These are phyloP conservation scores for Aspergillus glaucus DNA, from an alignment of 2,329 filamentous ascomycete species.

Conservation along the genomic window DNA sequence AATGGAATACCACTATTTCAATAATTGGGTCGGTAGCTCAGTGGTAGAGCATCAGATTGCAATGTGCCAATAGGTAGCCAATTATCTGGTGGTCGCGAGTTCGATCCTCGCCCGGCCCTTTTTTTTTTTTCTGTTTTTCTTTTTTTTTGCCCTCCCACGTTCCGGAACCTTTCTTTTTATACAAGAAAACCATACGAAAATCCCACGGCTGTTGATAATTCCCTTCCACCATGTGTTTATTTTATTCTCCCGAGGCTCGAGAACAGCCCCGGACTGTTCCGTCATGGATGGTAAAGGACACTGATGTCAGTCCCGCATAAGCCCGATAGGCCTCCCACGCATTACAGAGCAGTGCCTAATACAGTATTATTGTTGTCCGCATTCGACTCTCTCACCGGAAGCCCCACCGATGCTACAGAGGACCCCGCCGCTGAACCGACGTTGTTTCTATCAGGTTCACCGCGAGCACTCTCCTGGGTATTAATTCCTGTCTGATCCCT, in stretches of 20 bases:
- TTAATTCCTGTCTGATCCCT: neutral
- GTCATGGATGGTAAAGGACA: slow-evolving; percentile 16
- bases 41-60: neutral
- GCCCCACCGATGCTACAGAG: slow-evolving; percentile 16
- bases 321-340: slow-evolving; percentile 21
- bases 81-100: neutral
- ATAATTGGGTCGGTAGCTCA: neutral
- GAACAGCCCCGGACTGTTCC: slow-evolving; percentile 23
- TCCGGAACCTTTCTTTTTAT: neutral
- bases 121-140: neutral
- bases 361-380: too few species aligned
- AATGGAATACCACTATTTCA: neutral
- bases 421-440: slow-evolving; percentile 18
- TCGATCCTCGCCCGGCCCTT: neutral
- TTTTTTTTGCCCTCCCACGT: neutral
- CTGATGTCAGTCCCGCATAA: slow-evolving; percentile 40
- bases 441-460: slow-evolving; percentile 13
- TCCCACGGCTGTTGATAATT: slow-evolving; percentile 14
- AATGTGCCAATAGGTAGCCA: neutral
- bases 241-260: slow-evolving; percentile 17
- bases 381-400: slow-evolving; percentile 23
- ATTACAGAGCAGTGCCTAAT: slow-evolving; percentile 1
- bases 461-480: slow-evolving; percentile 6
- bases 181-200: slow-evolving; percentile 1
- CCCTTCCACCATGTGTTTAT: slow-evolving; percentile 3